Conservation (phyloP, 495 filamentous ascomycete genomes). For the Aspergillus sclerotioniger region DNA sequence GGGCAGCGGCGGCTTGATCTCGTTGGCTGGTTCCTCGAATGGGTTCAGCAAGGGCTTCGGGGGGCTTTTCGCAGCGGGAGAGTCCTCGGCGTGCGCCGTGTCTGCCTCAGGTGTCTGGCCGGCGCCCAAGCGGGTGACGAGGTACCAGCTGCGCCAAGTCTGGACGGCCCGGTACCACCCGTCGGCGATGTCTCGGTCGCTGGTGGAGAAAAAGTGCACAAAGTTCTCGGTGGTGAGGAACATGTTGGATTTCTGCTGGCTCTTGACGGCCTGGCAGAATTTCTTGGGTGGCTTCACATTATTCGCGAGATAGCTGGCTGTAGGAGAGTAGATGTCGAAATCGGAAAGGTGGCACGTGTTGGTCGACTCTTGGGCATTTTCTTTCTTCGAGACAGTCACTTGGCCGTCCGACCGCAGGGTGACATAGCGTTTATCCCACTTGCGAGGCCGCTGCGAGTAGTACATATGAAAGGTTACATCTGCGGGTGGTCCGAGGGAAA, state of each 20-base stretch:
- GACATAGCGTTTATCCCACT: slow-evolving; percentile 85
- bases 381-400: slow-evolving; percentile 70
- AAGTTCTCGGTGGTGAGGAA: slow-evolving; percentile 82
- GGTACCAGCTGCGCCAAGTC: slow-evolving; percentile 85
- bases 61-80: slow-evolving; percentile 29
- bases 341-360: slow-evolving; percentile 87
- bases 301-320: slow-evolving; percentile 59
- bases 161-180: slow-evolving; percentile 70
- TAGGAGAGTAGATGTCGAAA: slow-evolving; percentile 86
- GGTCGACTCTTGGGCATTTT: slow-evolving; percentile 50
- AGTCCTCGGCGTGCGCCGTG: slow-evolving; percentile 13
- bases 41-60: slow-evolving; percentile 55
- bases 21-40: slow-evolving; percentile 35
- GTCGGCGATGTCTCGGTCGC: slow-evolving; percentile 62
- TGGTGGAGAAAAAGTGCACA: slow-evolving; percentile 86
- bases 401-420: slow-evolving; percentile 74
- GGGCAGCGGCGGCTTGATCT: slow-evolving; percentile 9
- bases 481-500: slow-evolving; percentile 56
- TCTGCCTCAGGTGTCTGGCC: slow-evolving; percentile 26
- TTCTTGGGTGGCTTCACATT: slow-evolving; percentile 72
- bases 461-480: slow-evolving; percentile 69
- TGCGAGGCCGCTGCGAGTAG: slow-evolving; percentile 73
- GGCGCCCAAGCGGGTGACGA: slow-evolving; percentile 63
- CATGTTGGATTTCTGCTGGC: slow-evolving; percentile 84
- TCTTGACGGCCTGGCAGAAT: slow-evolving; percentile 85